A percentile compares a stretch with the other conserved stretches of the same genome.
These are phyloP conservation scores for Acer saccharum DNA, from an alignment of 345 rosid species.

Conservation along the genomic window DNA sequence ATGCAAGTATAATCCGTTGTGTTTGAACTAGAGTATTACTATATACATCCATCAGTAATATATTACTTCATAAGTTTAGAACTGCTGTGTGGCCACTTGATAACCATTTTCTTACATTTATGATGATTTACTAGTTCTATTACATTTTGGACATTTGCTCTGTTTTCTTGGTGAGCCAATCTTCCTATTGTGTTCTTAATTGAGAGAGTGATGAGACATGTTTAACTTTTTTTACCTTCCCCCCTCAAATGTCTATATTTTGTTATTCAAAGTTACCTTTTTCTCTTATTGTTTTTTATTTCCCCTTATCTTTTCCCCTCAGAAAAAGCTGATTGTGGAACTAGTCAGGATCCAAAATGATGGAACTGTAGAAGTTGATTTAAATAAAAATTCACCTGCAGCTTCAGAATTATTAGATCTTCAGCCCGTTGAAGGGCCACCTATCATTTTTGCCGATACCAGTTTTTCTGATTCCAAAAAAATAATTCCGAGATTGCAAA, in stretches of 20 bases:
- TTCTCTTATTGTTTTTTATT: neutral
- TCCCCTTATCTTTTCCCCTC: slow-evolving; percentile 24
- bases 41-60: neutral
- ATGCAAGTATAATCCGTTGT: neutral
- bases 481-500: slow-evolving; percentile 73
- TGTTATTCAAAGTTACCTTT: slow-evolving; percentile 12
- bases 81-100: neutral
- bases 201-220: neutral
- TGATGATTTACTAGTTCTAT: neutral
- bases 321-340: slow-evolving; percentile 85
- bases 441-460: slow-evolving; percentile 42
- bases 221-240: slow-evolving; percentile 3
- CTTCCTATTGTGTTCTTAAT: slow-evolving; percentile 6
- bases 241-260: neutral
- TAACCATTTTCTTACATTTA: neutral
- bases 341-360: slow-evolving; percentile 89
- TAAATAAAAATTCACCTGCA: slow-evolving; percentile 61
- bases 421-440: slow-evolving; percentile 51
- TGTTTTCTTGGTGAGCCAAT: slow-evolving; percentile 14
- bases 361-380: slow-evolving; percentile 93
- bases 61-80: slow-evolving; percentile 2
- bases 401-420: slow-evolving; percentile 83
- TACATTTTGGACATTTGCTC: neutral
- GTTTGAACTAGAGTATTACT: slow-evolving; percentile 4
- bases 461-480: slow-evolving; percentile 44